A percentile compares a stretch with the other conserved stretches of the same genome.
These are phyloP conservation scores for Bombardia bombarda DNA, from an alignment of 495 filamentous ascomycete genomes.

Conservation along the genomic window DNA sequence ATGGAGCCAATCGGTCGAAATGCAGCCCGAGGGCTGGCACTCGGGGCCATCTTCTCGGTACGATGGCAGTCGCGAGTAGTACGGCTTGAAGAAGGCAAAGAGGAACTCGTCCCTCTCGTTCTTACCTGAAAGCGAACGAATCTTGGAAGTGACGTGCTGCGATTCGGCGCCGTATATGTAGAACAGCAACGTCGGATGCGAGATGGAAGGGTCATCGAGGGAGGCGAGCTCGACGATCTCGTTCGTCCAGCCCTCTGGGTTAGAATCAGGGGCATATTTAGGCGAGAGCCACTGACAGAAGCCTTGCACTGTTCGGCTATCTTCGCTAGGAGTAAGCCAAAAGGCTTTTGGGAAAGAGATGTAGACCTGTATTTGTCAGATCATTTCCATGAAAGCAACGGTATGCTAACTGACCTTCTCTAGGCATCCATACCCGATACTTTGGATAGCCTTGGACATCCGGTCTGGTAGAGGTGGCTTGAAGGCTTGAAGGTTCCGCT, in stretches of 20 bases:
- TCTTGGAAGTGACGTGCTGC: slow-evolving; percentile 32
- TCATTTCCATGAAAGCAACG: too few relatives aligned
- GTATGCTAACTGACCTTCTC: too few relatives aligned
- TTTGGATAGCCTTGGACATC: slow-evolving; percentile 62
- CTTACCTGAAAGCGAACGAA: slow-evolving; percentile 27
- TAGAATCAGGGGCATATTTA: slow-evolving; percentile 47
- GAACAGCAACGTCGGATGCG: slow-evolving; percentile 86
- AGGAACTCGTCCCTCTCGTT: slow-evolving; percentile 37
- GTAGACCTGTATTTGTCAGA: slow-evolving; percentile 68
- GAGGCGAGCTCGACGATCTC: slow-evolving; percentile 72
- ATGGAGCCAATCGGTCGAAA: slow-evolving; percentile 72
- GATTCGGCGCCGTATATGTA: slow-evolving; percentile 72
- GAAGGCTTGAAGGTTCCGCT: slow-evolving; percentile 65
- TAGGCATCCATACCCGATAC: slow-evolving; percentile 76
- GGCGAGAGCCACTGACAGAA: slow-evolving; percentile 70
- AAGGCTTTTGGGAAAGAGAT: slow-evolving; percentile 72
- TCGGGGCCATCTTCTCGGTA: slow-evolving; percentile 44
- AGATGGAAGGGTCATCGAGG: slow-evolving; percentile 44
- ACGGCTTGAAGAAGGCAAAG: slow-evolving; percentile 59
- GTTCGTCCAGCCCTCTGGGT: slow-evolving; percentile 66
- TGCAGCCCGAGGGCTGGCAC: slow-evolving; percentile 55
- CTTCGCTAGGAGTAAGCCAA: slow-evolving; percentile 28
- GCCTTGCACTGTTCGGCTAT: slow-evolving; percentile 30
- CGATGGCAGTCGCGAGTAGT: slow-evolving; percentile 65
- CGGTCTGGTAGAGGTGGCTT: slow-evolving; percentile 57